A percentile compares a stretch with the other conserved stretches of the same genome.
These are phyloP conservation scores for Lactarius sp. DNA, from an alignment of 768 basidiomycete species.

Conservation along the genomic window DNA sequence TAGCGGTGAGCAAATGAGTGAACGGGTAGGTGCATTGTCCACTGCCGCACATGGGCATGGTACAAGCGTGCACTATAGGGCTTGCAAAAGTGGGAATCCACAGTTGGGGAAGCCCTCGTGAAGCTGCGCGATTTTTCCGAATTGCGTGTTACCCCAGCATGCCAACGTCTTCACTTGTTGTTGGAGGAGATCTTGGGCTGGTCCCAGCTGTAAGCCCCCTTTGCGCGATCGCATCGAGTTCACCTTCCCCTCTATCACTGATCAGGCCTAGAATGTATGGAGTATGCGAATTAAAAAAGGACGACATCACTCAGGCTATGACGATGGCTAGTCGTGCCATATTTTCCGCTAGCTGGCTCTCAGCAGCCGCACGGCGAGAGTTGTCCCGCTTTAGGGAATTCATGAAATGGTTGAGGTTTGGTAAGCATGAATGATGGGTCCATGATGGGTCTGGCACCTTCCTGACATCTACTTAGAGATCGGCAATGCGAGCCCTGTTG, in stretches of 20 bases:
- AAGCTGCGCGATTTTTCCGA: constrained; percentile 73
- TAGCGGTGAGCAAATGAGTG: constrained; percentile 75
- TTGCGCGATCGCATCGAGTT: constrained; percentile 14
- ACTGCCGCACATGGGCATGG: background rate
- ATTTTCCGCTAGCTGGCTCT: constrained; percentile 63
- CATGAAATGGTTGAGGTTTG: constrained; percentile 69
- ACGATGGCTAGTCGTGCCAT: constrained; percentile 52
- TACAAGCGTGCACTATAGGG: constrained; percentile 44
- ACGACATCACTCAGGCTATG: constrained; percentile 50
- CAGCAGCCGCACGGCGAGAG: constrained; percentile 60
- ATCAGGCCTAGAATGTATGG: constrained; percentile 51
- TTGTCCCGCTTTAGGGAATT: constrained; percentile 73
- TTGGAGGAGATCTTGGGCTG: constrained; percentile 77
- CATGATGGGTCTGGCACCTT: background rate
- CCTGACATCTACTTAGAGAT: constrained; percentile 37
- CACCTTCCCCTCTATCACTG: constrained; percentile 13
- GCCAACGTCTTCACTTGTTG: constrained; percentile 70
- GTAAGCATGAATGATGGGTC: constrained; percentile 38
- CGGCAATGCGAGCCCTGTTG: constrained; percentile 45
- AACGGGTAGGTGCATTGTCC: constrained; percentile 52
- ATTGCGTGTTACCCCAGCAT: constrained; percentile 64
- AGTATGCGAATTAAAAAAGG: constrained; percentile 48
- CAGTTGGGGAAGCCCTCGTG: constrained; percentile 61
- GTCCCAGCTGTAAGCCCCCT: constrained; percentile 56
- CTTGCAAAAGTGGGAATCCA: constrained; percentile 78